Conservation (phyloP, 2,329 filamentous ascomycete genomes). For the Metarhizium sp. region DNA sequence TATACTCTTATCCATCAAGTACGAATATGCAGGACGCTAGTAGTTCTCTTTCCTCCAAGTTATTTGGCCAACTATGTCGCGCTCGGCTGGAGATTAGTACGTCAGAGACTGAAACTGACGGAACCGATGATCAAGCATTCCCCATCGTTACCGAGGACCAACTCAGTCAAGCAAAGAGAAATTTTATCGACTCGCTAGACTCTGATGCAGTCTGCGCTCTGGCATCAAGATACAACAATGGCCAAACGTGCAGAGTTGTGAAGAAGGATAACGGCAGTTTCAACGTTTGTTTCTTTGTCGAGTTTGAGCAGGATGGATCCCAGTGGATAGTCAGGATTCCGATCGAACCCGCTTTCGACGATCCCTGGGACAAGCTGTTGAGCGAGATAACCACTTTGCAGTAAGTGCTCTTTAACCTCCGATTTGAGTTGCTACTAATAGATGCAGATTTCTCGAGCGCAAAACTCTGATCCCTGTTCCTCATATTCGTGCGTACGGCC, state of each 20-base stretch:
- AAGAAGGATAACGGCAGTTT: conserved; percentile 12
- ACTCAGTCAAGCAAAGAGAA: neutral
- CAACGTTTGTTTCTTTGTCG: conserved; percentile 14
- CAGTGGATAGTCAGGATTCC: conserved; percentile 16
- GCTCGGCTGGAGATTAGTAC: neutral
- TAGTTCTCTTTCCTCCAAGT: neutral
- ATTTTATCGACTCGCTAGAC: conserved; percentile 14
- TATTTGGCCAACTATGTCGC: neutral
- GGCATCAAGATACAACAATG: conserved; percentile 12
- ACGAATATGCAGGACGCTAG: neutral
- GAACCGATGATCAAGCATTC: neutral
- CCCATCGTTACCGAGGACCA: neutral
- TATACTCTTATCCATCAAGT: neutral
- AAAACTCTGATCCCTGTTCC: conserved; percentile 15
- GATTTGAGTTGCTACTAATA: conserved; percentile 2
- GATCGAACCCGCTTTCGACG: conserved; percentile 11
- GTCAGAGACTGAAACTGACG: neutral
- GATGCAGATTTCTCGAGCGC: conserved; percentile 12
- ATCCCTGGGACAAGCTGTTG: conserved; percentile 16
- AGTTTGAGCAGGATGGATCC: conserved; percentile 5
- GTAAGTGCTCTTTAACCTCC: conserved; percentile 5
- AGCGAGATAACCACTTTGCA: conserved; percentile 17
- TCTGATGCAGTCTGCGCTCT: conserved; percentile 11
- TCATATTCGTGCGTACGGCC: conserved; percentile 12
- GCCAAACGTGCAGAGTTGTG: conserved; percentile 9